Base-by-base conservation (phyloP, 805 yeast genomes). In the Candida michaelii region DNA sequence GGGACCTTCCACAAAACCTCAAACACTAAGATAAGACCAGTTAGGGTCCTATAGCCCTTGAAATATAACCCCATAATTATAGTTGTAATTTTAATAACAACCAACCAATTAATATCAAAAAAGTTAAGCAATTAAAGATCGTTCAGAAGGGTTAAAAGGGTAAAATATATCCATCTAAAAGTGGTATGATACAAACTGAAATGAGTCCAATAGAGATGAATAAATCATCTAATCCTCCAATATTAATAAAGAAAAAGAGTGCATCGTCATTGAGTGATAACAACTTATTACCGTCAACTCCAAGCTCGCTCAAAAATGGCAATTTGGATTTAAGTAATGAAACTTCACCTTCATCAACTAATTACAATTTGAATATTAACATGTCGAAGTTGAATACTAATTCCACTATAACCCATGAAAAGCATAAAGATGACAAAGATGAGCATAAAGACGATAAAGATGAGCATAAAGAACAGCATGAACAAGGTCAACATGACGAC, bases 341-440 rank as follows among this genome's bases (percentile, higher is more conserved):
- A 7, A 49, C 53, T 8, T 41, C 47, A 16, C 53, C 53, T 4
- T 42, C 49, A 2, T 49, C 53, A 12, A 39, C 50, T 15, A 40
- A 44, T 21, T 42, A 43, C 11, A 37, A 37, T 39, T 27, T 27
- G 9, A 37, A 29, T 13, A 37, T 19, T 9, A 17, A 27, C 15
- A 17, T 27, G 4, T n/a, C 36, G 10, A 18, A 29, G 11, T 25
- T 33, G n/a, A 36, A 42, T 16, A 36, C 40, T 5, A 36, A 36
- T 31, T 42, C 44, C 14, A 42, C 45, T 10, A 27, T 36, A n/a
- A 34, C 36, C 4, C n/a, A n/a, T n/a, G n/a, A n/a, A n/a, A 9
- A 9, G 12, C 15, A 32, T 32, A n/a, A 11, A 12, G 29, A 25
- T 12, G 29, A 25, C 6, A 12, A 5, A 25, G 29, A 25, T 25